A percentile compares a stretch with the other conserved stretches of the same genome.
Evolutionary conservation across 1,139 yeast genomes (phyloP).

Genomic region (Eremothecium cymbalariae): DNA sequence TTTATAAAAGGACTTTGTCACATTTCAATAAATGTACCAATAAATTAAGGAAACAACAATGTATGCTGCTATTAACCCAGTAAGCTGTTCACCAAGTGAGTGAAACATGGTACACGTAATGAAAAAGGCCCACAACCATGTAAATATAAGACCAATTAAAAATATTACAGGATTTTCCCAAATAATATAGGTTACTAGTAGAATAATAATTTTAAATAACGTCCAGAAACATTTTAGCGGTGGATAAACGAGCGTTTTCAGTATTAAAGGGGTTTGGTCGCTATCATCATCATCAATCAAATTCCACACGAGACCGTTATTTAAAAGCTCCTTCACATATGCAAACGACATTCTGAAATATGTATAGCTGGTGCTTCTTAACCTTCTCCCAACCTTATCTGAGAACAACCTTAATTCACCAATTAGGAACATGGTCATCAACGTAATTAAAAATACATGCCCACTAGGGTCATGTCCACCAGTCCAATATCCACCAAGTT

Average conservation of each 20-base stretch:
- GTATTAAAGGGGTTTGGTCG: constrained; percentile 5
- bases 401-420: constrained; percentile 49
- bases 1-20: constrained; percentile 1
- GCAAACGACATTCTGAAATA: constrained; percentile 1
- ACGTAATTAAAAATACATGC: constrained; percentile 73
- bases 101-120: constrained; percentile 85
- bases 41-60: constrained; percentile 11
- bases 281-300: constrained; percentile 12
- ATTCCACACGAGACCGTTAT: constrained; percentile 14
- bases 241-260: constrained; percentile 11
- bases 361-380: constrained; percentile 6
- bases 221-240: constrained; percentile 9
- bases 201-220: constrained; percentile 23
- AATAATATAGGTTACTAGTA: constrained; percentile 22
- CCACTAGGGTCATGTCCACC: constrained; percentile 98
- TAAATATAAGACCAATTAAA: constrained; percentile 38
- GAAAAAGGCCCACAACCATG: constrained; percentile 85
- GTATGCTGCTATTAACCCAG: constrained; percentile 26
- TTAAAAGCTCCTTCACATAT: constrained; percentile 12
- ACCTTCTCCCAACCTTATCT: constrained; percentile 13
- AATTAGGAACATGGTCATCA: constrained; percentile 61
- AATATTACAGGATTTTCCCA: constrained; percentile 39
- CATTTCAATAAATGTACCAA: not conserved
- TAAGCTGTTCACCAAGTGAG: constrained; percentile 48
- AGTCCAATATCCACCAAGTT: constrained; percentile 60